Evolutionary conservation across 1,139 yeast species (phyloP).

Genomic region (Kodamaea sp.): DNA sequence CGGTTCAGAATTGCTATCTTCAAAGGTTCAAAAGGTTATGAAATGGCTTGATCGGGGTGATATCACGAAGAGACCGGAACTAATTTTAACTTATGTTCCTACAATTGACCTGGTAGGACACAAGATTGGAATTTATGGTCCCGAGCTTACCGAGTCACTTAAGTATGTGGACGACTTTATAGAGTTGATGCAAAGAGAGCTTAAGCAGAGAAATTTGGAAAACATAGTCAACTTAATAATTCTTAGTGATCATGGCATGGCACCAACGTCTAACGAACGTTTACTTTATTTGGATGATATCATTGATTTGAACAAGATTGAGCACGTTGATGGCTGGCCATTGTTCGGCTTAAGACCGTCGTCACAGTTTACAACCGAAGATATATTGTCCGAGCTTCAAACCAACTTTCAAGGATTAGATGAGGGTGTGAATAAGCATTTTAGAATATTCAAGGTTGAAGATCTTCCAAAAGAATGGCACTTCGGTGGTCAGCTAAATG

Average conservation of each 20-base stretch:
- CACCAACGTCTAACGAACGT: constrained; percentile 74
- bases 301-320: constrained; percentile 53
- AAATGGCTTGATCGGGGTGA: constrained; percentile 65
- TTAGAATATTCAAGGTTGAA: constrained; percentile 52
- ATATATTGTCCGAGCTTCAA: constrained; percentile 35
- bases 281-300: constrained; percentile 69
- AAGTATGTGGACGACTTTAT: constrained; percentile 66
- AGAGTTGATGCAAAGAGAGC: constrained; percentile 46
- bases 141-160: constrained; percentile 55
- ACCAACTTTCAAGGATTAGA: constrained; percentile 28
- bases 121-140: constrained; percentile 64
- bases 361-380: constrained; percentile 31
- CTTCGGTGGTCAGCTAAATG: constrained; percentile 54
- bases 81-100: constrained; percentile 80
- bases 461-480: constrained; percentile 66
- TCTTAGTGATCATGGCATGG: constrained; percentile 94
- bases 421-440: constrained; percentile 27
- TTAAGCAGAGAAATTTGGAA: constrained; percentile 56
- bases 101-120: constrained; percentile 79
- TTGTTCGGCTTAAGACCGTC: constrained; percentile 72
- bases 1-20: constrained; percentile 57
- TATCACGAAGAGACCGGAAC: constrained; percentile 62
- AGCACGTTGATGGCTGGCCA: constrained; percentile 88
- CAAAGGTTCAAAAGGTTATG: constrained; percentile 58
- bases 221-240: constrained; percentile 71